Conservation (phyloP, 176 grass and related monocot genomes). For the Oryza meridionalis region DNA sequence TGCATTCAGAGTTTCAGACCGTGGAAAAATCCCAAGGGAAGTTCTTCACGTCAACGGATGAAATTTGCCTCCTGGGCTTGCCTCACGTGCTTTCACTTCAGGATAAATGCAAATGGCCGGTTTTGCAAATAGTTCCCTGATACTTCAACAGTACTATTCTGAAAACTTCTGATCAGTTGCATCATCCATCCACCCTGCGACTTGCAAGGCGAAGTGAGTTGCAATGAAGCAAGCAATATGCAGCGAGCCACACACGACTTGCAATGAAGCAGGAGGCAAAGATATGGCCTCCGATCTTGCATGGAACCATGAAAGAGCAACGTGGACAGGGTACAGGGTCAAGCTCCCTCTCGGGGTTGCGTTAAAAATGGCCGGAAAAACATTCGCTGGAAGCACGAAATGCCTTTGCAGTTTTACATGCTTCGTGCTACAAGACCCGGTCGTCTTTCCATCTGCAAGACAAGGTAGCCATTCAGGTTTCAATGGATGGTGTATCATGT, state of each 20-base stretch:
- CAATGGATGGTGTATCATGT: background rate
- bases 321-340: background rate
- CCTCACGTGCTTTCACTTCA: constrained; percentile 30
- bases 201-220: background rate
- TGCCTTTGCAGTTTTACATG: constrained; percentile 1
- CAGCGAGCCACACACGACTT: background rate
- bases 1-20: background rate
- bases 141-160: background rate
- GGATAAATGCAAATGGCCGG: constrained; percentile 26
- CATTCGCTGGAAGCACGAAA: background rate
- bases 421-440: background rate
- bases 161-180: constrained; percentile 16
- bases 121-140: background rate
- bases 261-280: background rate
- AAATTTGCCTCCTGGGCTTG: background rate
- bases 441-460: background rate
- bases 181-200: background rate
- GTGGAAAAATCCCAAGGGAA: background rate
- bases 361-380: background rate
- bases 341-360: background rate
- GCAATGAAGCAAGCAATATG: background rate
- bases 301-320: constrained; percentile 30
- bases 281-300: constrained; percentile 5
- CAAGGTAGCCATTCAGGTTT: background rate
- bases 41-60: constrained; percentile 23